phyloP scores from a whole-genome alignment of 495 filamentous ascomycete genomes.

The Annulohypoxylon bovei region DNA sequence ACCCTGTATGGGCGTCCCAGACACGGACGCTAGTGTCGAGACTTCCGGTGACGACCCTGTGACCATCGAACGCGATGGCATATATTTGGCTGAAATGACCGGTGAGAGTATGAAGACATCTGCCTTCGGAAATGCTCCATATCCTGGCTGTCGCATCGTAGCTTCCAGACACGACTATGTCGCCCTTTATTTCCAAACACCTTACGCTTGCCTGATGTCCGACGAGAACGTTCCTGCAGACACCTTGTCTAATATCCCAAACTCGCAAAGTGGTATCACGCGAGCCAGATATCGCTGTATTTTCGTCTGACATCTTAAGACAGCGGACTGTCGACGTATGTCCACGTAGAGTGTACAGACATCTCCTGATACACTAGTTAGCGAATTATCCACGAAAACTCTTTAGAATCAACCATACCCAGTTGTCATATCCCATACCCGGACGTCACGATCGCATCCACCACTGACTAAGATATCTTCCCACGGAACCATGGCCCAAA shows the following conservation, averaged over 20 bases:
- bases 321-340: conserved; percentile 97
- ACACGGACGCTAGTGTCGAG: conserved; percentile 96
- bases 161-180: conserved; percentile 93
- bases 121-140: conserved; percentile 95
- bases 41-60: conserved; percentile 93
- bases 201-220: conserved; percentile 97
- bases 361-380: conserved; percentile 57
- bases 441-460: conserved; percentile 94
- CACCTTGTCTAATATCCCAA: conserved; percentile 89
- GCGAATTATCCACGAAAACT: not conserved
- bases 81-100: conserved; percentile 99
- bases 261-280: conserved; percentile 93
- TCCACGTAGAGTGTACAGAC: conserved; percentile 85
- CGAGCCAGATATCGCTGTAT: conserved; percentile 95
- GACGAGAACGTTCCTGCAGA: conserved; percentile 89
- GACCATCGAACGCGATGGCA: conserved; percentile 95
- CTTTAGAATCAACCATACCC: conserved; percentile 68
- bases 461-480: conserved; percentile 95
- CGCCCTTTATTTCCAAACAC: conserved; percentile 94
- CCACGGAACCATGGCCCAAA: conserved; percentile 99
- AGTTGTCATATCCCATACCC: conserved; percentile 96
- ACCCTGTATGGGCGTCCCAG: conserved; percentile 94
- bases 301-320: conserved; percentile 94
- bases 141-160: conserved; percentile 97
- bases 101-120: conserved; percentile 86